Percentiles rank a stretch among this genome's conserved stretches.
These are phyloP conservation scores for Yamadazyma triangularis DNA, from an alignment of 1,139 yeast species.

Conservation along the genomic window DNA sequence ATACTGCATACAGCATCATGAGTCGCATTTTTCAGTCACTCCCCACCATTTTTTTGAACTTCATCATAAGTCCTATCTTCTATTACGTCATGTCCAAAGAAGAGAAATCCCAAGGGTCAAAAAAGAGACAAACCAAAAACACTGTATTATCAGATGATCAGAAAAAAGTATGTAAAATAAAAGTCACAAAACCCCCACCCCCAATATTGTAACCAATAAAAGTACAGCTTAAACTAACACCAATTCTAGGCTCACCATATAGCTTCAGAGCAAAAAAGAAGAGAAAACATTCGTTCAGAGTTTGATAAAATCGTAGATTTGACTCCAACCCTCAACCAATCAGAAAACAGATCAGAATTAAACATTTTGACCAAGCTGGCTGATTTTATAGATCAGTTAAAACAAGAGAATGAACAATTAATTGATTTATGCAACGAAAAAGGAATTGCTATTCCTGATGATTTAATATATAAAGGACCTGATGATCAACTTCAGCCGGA, in stretches of 20 bases:
- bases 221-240: conserved; percentile 2
- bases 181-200: not conserved
- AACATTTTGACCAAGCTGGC: conserved; percentile 45
- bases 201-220: not conserved
- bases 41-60: too few species aligned
- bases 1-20: too few species aligned
- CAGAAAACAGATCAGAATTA: conserved; percentile 43
- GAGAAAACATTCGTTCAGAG: conserved; percentile 45
- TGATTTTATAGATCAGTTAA: conserved; percentile 40
- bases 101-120: conserved; percentile 3
- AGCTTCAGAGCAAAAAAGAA: conserved; percentile 47
- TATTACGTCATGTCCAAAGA: not conserved
- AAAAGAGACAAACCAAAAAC: conserved; percentile 21
- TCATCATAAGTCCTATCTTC: too few species aligned
- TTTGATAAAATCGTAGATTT: conserved; percentile 41
- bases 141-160: conserved; percentile 40
- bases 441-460: conserved; percentile 37
- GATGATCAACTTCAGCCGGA: conserved; percentile 15
- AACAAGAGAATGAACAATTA: conserved; percentile 34
- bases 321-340: conserved; percentile 39
- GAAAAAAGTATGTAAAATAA: conserved; percentile 31
- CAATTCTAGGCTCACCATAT: conserved; percentile 46
- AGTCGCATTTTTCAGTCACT: too few species aligned
- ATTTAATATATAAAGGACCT: conserved; percentile 38
- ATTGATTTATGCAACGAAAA: conserved; percentile 29